Conservation (phyloP, 2,329 filamentous ascomycete genomes). For the Thermoascus crustaceus region DNA sequence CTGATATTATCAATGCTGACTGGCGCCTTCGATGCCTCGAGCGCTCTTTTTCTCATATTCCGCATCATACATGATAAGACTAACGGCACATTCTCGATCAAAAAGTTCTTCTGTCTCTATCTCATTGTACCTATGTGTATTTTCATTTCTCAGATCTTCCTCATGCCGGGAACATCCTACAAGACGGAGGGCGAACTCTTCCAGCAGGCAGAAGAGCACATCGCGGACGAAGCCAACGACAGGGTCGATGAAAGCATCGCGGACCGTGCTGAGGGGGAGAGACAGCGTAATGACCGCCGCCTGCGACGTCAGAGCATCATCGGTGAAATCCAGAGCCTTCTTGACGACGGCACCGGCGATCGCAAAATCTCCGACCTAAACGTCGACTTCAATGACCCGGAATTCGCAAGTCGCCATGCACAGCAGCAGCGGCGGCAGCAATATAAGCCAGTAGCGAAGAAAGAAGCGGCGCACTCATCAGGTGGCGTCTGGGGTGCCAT, state of each 20-base stretch:
- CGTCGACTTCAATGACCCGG: conserved; percentile 10
- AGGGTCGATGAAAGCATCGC: conserved; percentile 48
- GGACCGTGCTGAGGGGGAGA: conserved; percentile 39
- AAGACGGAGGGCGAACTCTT: conserved; percentile 81
- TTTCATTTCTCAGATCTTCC: conserved; percentile 55
- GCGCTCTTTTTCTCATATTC: conserved; percentile 68
- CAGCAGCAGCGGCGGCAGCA: conserved; percentile 21
- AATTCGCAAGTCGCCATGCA: conserved; percentile 2
- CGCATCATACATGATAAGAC: conserved; percentile 60
- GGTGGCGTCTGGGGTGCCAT: conserved; percentile 77
- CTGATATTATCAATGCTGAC: conserved; percentile 73
- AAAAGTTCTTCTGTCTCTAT: conserved; percentile 64
- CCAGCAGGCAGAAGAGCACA: conserved; percentile 54
- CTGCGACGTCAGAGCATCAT: conserved; percentile 55
- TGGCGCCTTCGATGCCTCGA: conserved; percentile 76
- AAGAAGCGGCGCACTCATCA: conserved; percentile 8
- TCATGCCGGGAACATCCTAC: conserved; percentile 71
- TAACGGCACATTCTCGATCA: conserved; percentile 49
- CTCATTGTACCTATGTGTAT: conserved; percentile 63
- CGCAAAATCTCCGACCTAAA: conserved; percentile 11
- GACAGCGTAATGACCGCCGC: conserved; percentile 47
- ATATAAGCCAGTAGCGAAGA: conserved; percentile 3
- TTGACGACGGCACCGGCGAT: conserved; percentile 42
- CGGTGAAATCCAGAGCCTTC: conserved; percentile 63
- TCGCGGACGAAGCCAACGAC: conserved; percentile 48